phyloP scores from a whole-genome alignment of 164 flowering plant species.

The Nymphaea colorata region DNA sequence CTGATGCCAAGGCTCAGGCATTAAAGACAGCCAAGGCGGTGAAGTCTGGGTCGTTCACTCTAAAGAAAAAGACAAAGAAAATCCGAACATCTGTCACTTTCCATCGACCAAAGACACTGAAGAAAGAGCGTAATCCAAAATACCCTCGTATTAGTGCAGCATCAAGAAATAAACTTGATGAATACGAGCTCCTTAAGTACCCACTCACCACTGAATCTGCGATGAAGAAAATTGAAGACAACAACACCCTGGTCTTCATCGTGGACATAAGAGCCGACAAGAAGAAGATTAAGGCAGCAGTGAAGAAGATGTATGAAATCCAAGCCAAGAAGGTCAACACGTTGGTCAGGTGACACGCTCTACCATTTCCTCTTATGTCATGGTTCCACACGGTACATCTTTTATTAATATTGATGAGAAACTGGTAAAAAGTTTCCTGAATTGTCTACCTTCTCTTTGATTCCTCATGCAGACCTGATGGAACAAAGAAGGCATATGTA shows the following conservation, averaged over 20 bases:
- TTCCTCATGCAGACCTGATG: conserved; percentile 53
- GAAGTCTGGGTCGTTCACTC: conserved; percentile 29
- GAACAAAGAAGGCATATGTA: conserved; percentile 74
- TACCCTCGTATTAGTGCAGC: conserved; percentile 56
- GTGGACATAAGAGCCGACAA: conserved; percentile 66
- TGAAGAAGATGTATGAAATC: conserved; percentile 69
- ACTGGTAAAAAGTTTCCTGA: too few relatives aligned
- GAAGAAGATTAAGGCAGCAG: conserved; percentile 58
- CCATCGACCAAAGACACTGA: conserved; percentile 52
- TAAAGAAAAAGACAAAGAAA: conserved; percentile 51
- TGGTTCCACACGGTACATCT: too few relatives aligned
- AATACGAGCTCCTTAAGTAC: conserved; percentile 50
- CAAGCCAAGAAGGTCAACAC: conserved; percentile 68
- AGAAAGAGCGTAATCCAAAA: conserved; percentile 47
- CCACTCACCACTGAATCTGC: conserved; percentile 65
- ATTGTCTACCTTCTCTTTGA: too few relatives aligned
- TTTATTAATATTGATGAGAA: too few relatives aligned
- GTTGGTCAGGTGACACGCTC: conserved; percentile 34
- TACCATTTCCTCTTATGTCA: background rate
- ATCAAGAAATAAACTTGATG: conserved; percentile 50
- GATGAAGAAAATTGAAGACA: conserved; percentile 73
- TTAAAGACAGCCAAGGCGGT: conserved; percentile 58
- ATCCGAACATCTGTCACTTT: conserved; percentile 51
- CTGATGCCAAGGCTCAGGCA: conserved; percentile 51
- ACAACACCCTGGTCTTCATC: conserved; percentile 66